phyloP scores from a whole-genome alignment of 768 basidiomycete species.

The Auricularia cornea region DNA sequence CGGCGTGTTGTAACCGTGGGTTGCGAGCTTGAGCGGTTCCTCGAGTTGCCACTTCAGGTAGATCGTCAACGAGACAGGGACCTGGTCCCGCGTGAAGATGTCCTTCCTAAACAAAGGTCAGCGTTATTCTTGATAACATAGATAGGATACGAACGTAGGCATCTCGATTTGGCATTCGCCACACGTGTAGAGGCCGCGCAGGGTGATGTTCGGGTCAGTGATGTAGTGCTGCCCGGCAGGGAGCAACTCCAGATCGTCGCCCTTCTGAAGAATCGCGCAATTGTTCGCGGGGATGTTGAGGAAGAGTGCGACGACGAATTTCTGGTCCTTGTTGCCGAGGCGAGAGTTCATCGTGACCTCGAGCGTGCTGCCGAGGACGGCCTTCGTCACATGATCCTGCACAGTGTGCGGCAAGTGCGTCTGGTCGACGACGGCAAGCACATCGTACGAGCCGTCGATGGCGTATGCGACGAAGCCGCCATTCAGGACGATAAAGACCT shows the following conservation, averaged over 20 bases:
- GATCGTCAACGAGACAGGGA: constrained; percentile 74
- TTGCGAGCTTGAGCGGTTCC: constrained; percentile 57
- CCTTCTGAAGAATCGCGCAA: constrained; percentile 60
- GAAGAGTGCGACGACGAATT: constrained; percentile 77
- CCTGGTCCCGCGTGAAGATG: constrained; percentile 82
- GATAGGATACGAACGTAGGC: too few relatives aligned
- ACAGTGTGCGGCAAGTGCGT: constrained; percentile 60
- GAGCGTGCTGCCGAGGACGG: constrained; percentile 37
- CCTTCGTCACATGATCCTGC: constrained; percentile 13
- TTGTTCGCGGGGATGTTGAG: constrained; percentile 47
- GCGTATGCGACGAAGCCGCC: constrained; percentile 29
- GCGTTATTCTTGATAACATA: too few relatives aligned
- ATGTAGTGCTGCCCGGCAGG: constrained; percentile 79
- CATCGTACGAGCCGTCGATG: constrained; percentile 65
- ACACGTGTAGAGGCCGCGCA: constrained; percentile 70
- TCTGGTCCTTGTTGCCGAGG: constrained; percentile 35
- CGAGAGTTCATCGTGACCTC: constrained; percentile 73
- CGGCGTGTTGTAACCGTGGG: constrained; percentile 77
- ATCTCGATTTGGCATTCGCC: constrained; percentile 82
- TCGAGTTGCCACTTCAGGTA: constrained; percentile 52
- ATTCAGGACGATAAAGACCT: constrained; percentile 61
- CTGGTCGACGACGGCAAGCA: constrained; percentile 77
- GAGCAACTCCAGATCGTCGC: constrained; percentile 69
- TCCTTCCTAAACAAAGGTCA: too few relatives aligned
- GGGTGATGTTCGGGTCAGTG: constrained; percentile 74